These are phyloP conservation scores for Waitea zeae DNA, from an alignment of 1,284 basidiomycete genomes.

Conservation along the genomic window DNA sequence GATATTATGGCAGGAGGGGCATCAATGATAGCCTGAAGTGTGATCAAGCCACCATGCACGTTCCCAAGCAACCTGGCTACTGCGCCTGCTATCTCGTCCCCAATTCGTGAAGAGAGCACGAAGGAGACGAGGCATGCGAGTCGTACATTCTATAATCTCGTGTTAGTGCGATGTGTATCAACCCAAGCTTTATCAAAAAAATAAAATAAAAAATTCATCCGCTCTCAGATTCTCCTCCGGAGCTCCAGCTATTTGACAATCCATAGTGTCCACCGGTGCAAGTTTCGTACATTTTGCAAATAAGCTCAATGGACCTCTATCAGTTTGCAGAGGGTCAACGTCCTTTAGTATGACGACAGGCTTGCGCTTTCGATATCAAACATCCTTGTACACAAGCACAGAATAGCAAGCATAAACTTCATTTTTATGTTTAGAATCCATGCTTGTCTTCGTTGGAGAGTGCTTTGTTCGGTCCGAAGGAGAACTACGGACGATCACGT, in stretches of 20 bases:
- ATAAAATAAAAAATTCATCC: too few species aligned
- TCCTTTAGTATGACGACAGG: too few species aligned
- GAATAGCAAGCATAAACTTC: too few species aligned
- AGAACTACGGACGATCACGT: too few species aligned
- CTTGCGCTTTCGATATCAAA: too few species aligned
- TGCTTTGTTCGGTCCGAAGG: too few species aligned
- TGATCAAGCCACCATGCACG: slow-evolving; percentile 62
- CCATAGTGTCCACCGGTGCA: slow-evolving; percentile 89
- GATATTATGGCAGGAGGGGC: slow-evolving; percentile 51
- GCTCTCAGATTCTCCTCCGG: slow-evolving; percentile 49
- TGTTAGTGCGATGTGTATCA: neutral
- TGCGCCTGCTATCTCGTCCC: slow-evolving; percentile 77
- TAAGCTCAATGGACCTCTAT: too few species aligned
- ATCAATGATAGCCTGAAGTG: slow-evolving; percentile 50
- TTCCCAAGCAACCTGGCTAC: slow-evolving; percentile 66
- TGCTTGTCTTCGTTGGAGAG: too few species aligned
- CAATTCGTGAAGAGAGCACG: slow-evolving; percentile 94
- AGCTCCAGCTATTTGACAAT: slow-evolving; percentile 54
- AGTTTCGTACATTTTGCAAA: slow-evolving; percentile 58
- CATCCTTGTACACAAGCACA: too few species aligned
- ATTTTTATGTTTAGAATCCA: too few species aligned
- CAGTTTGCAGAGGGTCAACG: too few species aligned
- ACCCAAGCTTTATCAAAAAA: neutral
- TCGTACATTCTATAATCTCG: slow-evolving; percentile 44
- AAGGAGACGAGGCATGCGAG: slow-evolving; percentile 82